Evolutionary conservation across 805 yeast species (phyloP).

Genomic region (Priceomyces carsonii): DNA sequence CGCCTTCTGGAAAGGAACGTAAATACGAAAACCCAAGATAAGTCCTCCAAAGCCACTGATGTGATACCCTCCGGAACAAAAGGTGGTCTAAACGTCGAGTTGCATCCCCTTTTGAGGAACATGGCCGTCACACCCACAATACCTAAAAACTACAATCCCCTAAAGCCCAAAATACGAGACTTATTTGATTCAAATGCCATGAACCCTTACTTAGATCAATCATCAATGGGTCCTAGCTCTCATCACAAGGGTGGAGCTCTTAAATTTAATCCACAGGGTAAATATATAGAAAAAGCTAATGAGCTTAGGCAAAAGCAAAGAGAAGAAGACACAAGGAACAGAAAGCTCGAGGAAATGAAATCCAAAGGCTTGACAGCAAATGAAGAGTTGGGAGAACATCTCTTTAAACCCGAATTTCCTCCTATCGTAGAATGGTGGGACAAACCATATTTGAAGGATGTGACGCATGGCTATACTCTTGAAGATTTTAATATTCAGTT

Average conservation of each 20-base stretch:
- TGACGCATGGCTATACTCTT: slow-evolving; percentile 35
- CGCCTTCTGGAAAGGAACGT: slow-evolving; percentile 1
- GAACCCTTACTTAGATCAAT: slow-evolving; percentile 41
- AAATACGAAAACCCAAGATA: neutral
- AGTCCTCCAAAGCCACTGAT: too few species aligned
- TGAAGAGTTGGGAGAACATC: slow-evolving; percentile 53
- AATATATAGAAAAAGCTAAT: slow-evolving; percentile 55
- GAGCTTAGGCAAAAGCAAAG: slow-evolving; percentile 46
- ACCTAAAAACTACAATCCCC: slow-evolving; percentile 28
- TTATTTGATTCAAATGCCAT: slow-evolving; percentile 35
- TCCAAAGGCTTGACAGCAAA: slow-evolving; percentile 53
- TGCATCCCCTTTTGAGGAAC: slow-evolving; percentile 39
- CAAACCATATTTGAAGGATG: slow-evolving; percentile 47
- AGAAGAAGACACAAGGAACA: slow-evolving; percentile 21
- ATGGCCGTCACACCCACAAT: slow-evolving; percentile 26
- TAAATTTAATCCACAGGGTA: slow-evolving; percentile 62
- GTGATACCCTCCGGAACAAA: too few species aligned
- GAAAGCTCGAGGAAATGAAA: slow-evolving; percentile 26
- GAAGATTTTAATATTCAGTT: slow-evolving; percentile 27
- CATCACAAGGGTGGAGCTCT: slow-evolving; percentile 37
- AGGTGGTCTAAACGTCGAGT: slow-evolving; percentile 32
- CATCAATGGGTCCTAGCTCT: slow-evolving; percentile 7
- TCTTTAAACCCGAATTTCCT: slow-evolving; percentile 48
- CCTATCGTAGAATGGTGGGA: slow-evolving; percentile 94
- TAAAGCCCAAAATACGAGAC: slow-evolving; percentile 25